Evolutionary conservation across 2,329 filamentous ascomycete species (phyloP).

Genomic region (Pseudogymnoascus verrucosus): DNA sequence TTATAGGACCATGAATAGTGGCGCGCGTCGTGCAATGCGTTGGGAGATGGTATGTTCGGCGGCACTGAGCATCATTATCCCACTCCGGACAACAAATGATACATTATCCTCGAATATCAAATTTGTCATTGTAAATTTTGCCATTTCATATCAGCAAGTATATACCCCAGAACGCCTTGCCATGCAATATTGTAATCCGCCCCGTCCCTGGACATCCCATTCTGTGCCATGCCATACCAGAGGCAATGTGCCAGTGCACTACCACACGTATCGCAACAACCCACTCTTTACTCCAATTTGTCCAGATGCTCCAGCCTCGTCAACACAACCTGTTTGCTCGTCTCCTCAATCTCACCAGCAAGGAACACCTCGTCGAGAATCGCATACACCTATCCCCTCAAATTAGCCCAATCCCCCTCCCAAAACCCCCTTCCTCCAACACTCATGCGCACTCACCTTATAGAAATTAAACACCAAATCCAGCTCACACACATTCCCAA

Average conservation of each 20-base stretch:
- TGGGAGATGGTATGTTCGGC: not conserved
- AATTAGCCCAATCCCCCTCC: conserved; percentile 1
- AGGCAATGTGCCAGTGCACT: not conserved
- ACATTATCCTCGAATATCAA: not conserved
- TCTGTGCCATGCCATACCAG: not conserved
- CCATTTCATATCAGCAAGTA: not conserved
- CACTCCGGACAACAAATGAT: not conserved
- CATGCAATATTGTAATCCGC: conserved; percentile 10
- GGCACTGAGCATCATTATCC: not conserved
- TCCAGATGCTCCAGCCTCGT: conserved; percentile 92
- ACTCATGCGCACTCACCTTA: conserved; percentile 37
- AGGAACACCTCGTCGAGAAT: conserved; percentile 98
- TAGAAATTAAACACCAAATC: conserved; percentile 80
- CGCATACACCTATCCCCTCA: conserved; percentile 67
- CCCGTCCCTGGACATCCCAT: not conserved
- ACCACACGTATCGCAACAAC: not conserved
- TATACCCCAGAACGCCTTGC: conserved; percentile 10
- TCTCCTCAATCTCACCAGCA: conserved; percentile 97
- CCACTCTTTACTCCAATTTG: conserved; percentile 65
- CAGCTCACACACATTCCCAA: conserved; percentile 97
- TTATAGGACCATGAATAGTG: not conserved
- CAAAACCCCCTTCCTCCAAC: not conserved
- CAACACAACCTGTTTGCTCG: conserved; percentile 94
- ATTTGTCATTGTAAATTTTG: not conserved
- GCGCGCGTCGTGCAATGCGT: not conserved